Base-by-base conservation (phyloP, 805 yeast species). In the Lipomyces orientalis region DNA sequence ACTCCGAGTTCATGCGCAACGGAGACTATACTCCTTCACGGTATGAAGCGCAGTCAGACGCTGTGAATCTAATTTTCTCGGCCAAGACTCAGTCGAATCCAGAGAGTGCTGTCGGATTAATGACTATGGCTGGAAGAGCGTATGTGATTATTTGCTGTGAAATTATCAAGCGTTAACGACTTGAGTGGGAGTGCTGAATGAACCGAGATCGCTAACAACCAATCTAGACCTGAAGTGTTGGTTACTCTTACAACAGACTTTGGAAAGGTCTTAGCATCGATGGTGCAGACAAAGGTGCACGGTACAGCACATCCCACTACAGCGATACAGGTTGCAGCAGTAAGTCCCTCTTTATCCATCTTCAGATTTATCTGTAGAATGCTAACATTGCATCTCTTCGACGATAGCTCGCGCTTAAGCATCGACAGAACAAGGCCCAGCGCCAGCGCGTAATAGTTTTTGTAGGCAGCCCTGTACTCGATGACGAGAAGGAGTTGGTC, bases 1-100 rank as follows among this genome's bases (percentile, higher is more conserved):
- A 93, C 83, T 92, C 97, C 62, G 99, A 95, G 81, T 94, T 85
- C 79, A 90, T 93, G 87, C 85, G 99, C 75, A 95, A 95, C 77
- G 99, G 98, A 39, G 99, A 95, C 79, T 95, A 89, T 76, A 85
- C 90, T 49, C 87, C 96, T 19, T 88, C 93, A 16, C 85, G 99
- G 75, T 93, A 88, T 77, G 96, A 90, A 71, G 97, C 98, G 1
- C 97, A 95, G 79, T 82, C 90, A 69, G 97, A 95, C 70, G 88
- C 97, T 9, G 93, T 93, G 35, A 95, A 92, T 73, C 83, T 88
- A 73, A 87, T 95, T 57, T 96, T 95, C 82, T 89, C 90, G 71
- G 87, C 90, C 71, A 94, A 95, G 80, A 87, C 91, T 70, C 88
- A 89, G 76, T 82, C 93, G 61, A 95, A 96, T 78, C 98, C 98